A percentile compares a stretch with the other conserved stretches of the same genome.
Evolutionary conservation across 75 land plant species (phyloP).

Genomic region (Pinus albicaulis): DNA sequence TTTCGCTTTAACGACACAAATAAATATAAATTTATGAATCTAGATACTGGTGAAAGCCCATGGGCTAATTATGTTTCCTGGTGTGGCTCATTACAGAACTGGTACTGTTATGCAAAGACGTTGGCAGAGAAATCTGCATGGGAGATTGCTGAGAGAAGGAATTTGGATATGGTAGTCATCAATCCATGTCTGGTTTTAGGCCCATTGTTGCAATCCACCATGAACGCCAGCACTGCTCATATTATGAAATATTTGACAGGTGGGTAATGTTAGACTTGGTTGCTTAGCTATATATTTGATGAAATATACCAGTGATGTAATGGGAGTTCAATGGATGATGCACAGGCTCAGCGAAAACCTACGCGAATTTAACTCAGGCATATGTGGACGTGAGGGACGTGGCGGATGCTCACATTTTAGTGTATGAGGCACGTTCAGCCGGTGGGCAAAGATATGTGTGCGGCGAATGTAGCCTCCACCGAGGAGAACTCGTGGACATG

Average conservation of each 20-base stretch:
- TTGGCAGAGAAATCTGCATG: constrained; percentile 51
- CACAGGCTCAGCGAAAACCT: constrained; percentile 64
- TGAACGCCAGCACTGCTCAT: constrained; percentile 46
- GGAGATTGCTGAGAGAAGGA: constrained; percentile 28
- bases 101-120: constrained; percentile 53
- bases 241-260: constrained; percentile 37
- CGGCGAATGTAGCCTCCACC: constrained; percentile 18
- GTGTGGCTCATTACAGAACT: constrained; percentile 27
- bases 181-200: constrained; percentile 49
- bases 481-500: constrained; percentile 15
- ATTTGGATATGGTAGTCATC: constrained; percentile 41
- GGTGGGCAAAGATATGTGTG: constrained; percentile 51
- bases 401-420: constrained; percentile 67
- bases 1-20: background rate
- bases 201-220: constrained; percentile 41
- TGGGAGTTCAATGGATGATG: too few relatives aligned
- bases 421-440: constrained; percentile 63
- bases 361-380: constrained; percentile 63
- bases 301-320: too few relatives aligned
- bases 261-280: background rate
- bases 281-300: too few relatives aligned
- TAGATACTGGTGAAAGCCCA: too few relatives aligned
- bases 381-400: constrained; percentile 82
- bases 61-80: too few relatives aligned
- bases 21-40: background rate